Conservation (phyloP, 805 yeast genomes). For the Cyberlindnera americana region DNA sequence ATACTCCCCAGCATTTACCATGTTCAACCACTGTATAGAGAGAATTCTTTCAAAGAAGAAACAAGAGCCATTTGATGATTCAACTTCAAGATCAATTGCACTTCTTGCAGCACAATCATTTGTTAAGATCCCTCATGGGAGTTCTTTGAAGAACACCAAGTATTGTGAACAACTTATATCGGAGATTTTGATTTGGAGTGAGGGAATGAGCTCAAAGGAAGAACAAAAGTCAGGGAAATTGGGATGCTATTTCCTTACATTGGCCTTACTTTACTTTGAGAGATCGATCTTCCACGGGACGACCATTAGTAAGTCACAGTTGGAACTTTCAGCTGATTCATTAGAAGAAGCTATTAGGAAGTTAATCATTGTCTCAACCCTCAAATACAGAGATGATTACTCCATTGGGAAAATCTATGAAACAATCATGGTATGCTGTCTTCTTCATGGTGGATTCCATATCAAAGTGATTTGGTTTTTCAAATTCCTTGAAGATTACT, state of each 20-base stretch:
- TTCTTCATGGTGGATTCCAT: conserved; percentile 43
- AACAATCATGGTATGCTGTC: conserved; percentile 39
- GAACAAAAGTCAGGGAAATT: conserved; percentile 12
- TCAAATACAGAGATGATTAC: conserved; percentile 35
- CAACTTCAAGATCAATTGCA: conserved; percentile 3
- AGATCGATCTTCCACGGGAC: conserved; percentile 1
- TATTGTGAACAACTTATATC: conserved; percentile 6
- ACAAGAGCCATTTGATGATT: background rate
- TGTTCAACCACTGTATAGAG: conserved; percentile 2
- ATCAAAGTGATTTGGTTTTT: conserved; percentile 42
- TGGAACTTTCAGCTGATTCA: background rate
- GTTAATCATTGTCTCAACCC: conserved; percentile 15
- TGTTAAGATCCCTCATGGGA: conserved; percentile 1
- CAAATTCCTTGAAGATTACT: conserved; percentile 33
- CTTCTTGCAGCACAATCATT: conserved; percentile 8
- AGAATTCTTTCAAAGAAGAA: background rate
- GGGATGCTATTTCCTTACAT: conserved; percentile 12
- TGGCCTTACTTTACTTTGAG: conserved; percentile 15
- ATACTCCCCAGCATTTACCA: background rate
- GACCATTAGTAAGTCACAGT: background rate
- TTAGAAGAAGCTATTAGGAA: conserved; percentile 17
- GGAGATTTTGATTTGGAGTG: conserved; percentile 8
- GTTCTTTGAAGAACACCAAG: conserved; percentile 1
- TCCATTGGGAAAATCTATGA: conserved; percentile 35
- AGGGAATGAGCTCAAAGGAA: background rate